Conservation (phyloP, 2,329 filamentous ascomycete species). For the Phyllachora maydis region DNA sequence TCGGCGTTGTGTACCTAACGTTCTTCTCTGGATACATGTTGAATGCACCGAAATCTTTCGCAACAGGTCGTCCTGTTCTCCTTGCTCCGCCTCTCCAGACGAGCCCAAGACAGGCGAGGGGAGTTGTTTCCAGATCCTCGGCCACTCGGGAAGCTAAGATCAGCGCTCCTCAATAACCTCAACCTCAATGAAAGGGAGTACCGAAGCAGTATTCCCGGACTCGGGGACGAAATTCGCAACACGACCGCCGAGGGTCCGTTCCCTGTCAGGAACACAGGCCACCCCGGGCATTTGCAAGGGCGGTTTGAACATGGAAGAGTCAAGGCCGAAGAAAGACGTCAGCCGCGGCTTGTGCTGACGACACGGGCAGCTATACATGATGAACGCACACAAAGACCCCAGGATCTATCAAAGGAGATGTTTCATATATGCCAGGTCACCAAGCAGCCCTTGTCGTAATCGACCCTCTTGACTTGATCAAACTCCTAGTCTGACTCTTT, state of each 20-base stretch:
- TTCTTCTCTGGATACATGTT: too few relatives aligned
- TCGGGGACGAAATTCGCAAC: conserved; percentile 23
- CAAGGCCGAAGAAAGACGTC: conserved; percentile 1
- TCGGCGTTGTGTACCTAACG: too few relatives aligned
- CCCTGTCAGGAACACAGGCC: conserved; percentile 13
- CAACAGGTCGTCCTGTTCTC: too few relatives aligned
- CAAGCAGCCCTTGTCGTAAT: too few relatives aligned
- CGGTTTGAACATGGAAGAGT: conserved; percentile 20
- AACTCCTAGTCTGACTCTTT: too few relatives aligned
- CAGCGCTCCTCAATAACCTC: conserved; percentile 11
- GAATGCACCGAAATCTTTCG: too few relatives aligned
- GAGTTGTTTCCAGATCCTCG: too few relatives aligned
- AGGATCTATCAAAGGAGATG: conserved; percentile 22
- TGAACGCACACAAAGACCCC: conserved; percentile 17
- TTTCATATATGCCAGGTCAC: conserved; percentile 13
- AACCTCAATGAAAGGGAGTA: conserved; percentile 22
- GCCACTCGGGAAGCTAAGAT: too few relatives aligned
- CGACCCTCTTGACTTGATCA: too few relatives aligned
- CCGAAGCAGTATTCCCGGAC: conserved; percentile 19
- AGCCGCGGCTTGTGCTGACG: neutral
- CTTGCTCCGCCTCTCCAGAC: too few relatives aligned
- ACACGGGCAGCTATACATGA: conserved; percentile 17
- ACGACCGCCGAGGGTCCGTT: conserved; percentile 22
- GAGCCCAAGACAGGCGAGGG: too few relatives aligned
- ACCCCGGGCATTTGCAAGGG: conserved; percentile 18